Base-by-base conservation (phyloP, 2,329 filamentous ascomycete genomes). In the Drechslera avenae region DNA sequence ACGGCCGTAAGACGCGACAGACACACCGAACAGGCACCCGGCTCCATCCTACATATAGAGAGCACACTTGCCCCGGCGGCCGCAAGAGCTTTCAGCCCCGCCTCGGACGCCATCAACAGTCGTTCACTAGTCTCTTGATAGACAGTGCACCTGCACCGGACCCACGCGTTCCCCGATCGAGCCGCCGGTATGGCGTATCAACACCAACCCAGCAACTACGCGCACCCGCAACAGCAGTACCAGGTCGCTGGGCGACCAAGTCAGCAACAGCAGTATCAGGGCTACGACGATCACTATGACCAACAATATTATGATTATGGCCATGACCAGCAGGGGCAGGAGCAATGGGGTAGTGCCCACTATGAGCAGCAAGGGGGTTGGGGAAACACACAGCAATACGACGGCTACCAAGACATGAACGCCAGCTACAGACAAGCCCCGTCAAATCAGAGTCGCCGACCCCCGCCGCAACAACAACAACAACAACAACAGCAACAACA, bases 151-250 rank as follows among this genome's bases (percentile, higher is more conserved):
- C 26, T 28, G 26, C 26, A 52, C 52, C 59, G 52, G 56, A 57
- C 19, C 53, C 49, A 14, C 17, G 50, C 57, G 55, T 47, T 31
- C 42, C 32, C 53, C 56, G 52, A 56, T 54, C 57, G 52, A 43
- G 48, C 46, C 42, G 52, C 57, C 60, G 54, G 51, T 50, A 76
- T 76, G 74, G 74, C 74, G 18, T 74, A 76, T 60, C 72, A 74
- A 55, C 71, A 75, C 56, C 69, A 69, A 43, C 62, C 72, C 56
- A 62, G 66, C 47, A 57, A 64, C 23, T 72, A 73, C 52, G 59
- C 68, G 41, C 71, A 69, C 49, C 62, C 66, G 49, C 72, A 64
- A 46, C 64, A 68, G 39, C 69, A 69, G 30, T 69, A 73, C 52
- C 65, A 72, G 52, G 56, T 69, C 36, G 66, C 72, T 36, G 46